These are phyloP conservation scores for Geopyxis carbonaria DNA, from an alignment of 495 filamentous ascomycete genomes.

Conservation along the genomic window DNA sequence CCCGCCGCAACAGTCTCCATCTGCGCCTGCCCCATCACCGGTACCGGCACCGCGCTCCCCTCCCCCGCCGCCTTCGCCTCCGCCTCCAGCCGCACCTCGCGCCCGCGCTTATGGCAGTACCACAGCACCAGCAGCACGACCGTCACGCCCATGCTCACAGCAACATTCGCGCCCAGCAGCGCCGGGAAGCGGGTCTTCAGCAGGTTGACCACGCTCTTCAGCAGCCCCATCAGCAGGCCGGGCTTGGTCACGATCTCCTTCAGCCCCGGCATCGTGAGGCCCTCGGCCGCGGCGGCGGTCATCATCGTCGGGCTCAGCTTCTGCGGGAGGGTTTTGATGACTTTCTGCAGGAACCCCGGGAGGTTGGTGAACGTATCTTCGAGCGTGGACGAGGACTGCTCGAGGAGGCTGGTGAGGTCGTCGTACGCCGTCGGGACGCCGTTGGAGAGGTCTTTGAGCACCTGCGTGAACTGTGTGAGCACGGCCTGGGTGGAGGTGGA, in stretches of 20 bases:
- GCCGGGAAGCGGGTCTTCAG: conserved; percentile 70
- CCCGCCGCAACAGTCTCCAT: no score
- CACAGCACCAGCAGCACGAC: conserved; percentile 82
- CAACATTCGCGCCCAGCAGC: conserved; percentile 64
- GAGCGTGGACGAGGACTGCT: conserved; percentile 58
- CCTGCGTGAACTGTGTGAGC: conserved; percentile 62
- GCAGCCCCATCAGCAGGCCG: conserved; percentile 60
- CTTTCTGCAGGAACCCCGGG: conserved; percentile 66
- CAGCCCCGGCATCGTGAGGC: conserved; percentile 31
- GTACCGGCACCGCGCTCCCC: not conserved
- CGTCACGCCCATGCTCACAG: conserved; percentile 58
- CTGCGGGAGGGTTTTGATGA: conserved; percentile 68
- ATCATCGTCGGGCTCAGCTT: conserved; percentile 58
- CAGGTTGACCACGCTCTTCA: conserved; percentile 72
- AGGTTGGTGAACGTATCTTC: conserved; percentile 59
- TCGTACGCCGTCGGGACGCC: conserved; percentile 84
- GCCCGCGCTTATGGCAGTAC: conserved; percentile 92
- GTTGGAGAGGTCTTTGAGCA: conserved; percentile 80
- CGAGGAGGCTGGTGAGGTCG: conserved; percentile 61
- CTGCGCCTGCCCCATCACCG: no score
- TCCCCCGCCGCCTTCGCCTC: conserved; percentile 28
- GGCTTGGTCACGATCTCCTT: conserved; percentile 75
- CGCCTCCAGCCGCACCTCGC: conserved; percentile 60
- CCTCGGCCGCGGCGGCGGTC: conserved; percentile 11
- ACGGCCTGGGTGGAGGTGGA: conserved; percentile 64